Base-by-base conservation (phyloP, 1,139 yeast species). In the Sugiyamaella neomexicana region DNA sequence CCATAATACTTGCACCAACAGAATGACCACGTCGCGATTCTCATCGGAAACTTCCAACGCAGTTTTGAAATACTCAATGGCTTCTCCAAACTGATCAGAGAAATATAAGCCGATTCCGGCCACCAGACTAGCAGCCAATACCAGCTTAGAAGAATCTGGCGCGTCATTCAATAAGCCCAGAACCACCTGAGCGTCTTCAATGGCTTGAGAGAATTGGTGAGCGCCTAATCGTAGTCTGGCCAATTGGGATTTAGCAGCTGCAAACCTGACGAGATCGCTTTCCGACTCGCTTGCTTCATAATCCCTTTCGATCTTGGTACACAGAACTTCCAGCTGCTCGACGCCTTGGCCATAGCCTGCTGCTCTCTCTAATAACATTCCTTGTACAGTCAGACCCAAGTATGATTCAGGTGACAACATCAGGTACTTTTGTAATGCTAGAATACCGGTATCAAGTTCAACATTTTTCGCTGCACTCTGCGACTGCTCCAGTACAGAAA, bases 1-100 rank as follows among this genome's bases (percentile, higher is more conserved):
- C 75, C 86, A 85, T 52, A 93, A 75, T 0, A 90, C 85, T 65
- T 89, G 96, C 0, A 95, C 82, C 27, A 89, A 78, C 39, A 93
- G 72, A 5, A 86, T 80, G 12, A 89, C 82, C n/a, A 89, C 76
- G 58, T 84, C 78, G 58, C 78, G 77, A 47, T 85, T 81, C 44
- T 77, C 80, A 9, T 80, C 78, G 17, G 83, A 79, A 15, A 75
- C 71, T 53, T 78, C 78, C 53, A 89, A 72, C 8, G 93, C 81
- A 38, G 73, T 69, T 59, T 81, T 83, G 65, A 91, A 83, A 64
- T 85, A 83, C 3, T 78, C 81, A 53, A 93, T 70, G 0, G 97
- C 82, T 8, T 76, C 77, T 54, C 81, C 85, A 65, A 85, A 82
- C 36, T 83, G 79, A 23, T 77, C 78, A 42, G 73, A 67, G 71